Evolutionary conservation across 768 basidiomycete genomes (phyloP).

Genomic region (Amanita fuliginea): DNA sequence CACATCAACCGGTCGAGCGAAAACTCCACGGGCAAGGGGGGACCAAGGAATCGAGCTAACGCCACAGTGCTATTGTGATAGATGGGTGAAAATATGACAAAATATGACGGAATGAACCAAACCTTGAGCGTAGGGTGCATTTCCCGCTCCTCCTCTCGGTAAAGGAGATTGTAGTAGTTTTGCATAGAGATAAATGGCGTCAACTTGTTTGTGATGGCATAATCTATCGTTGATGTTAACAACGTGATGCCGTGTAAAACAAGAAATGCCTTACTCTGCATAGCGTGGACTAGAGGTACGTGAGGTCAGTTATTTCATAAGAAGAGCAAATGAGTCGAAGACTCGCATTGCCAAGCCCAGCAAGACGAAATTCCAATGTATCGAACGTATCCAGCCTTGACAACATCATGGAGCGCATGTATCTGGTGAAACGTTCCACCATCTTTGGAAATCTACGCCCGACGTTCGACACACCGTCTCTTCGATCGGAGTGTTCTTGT

Average conservation of each 20-base stretch:
- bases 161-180: constrained; percentile 45
- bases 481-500: too few species aligned
- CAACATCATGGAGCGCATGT: constrained; percentile 37
- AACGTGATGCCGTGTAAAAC: neutral
- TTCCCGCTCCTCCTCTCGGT: constrained; percentile 39
- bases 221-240: constrained; percentile 35
- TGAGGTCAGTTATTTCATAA: too few species aligned
- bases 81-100: too few species aligned
- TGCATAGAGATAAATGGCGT: constrained; percentile 23
- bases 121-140: too few species aligned
- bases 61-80: constrained; percentile 29
- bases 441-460: neutral
- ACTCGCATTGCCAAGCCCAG: too few species aligned
- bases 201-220: constrained; percentile 44
- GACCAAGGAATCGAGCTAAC: constrained; percentile 52
- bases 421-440: constrained; percentile 16
- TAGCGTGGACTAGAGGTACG: neutral
- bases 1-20: constrained; percentile 32
- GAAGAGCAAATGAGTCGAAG: too few species aligned
- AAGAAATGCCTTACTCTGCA: neutral
- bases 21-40: constrained; percentile 40
- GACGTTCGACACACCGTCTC: too few species aligned
- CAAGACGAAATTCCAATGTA: too few species aligned
- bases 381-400: constrained; percentile 8
- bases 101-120: too few species aligned